phyloP scores from a whole-genome alignment of 2,329 filamentous ascomycete species.

The Juglanconis oblonga region DNA sequence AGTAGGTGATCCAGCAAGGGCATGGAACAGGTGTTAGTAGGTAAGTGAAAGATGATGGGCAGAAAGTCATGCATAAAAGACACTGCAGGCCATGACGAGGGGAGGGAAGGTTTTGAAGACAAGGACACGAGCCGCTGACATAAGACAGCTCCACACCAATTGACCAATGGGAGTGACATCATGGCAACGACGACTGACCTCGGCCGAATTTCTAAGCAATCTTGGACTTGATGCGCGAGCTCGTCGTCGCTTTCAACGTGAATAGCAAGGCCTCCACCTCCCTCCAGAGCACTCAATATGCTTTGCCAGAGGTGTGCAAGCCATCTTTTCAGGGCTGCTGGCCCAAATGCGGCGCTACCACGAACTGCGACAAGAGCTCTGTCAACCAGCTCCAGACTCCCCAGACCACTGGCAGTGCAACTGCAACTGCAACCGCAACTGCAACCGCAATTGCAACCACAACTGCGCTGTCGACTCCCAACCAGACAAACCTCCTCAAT shows the following conservation, averaged over 20 bases:
- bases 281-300: not conserved
- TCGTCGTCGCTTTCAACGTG: not conserved
- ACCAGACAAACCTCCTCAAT: not conserved
- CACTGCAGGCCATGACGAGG: too few relatives aligned
- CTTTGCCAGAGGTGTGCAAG: slow-evolving; percentile 12
- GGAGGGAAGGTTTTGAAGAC: not conserved
- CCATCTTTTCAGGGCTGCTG: not conserved
- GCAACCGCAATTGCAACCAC: not conserved
- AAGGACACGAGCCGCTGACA: not conserved
- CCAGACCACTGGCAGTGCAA: not conserved
- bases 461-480: not conserved
- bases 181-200: slow-evolving; percentile 1
- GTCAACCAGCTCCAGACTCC: not conserved
- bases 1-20: too few relatives aligned
- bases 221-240: not conserved
- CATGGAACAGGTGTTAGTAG: too few relatives aligned
- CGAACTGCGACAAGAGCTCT: not conserved
- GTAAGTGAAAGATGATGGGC: too few relatives aligned
- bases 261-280: not conserved
- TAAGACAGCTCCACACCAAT: not conserved
- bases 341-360: not conserved
- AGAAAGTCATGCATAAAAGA: too few relatives aligned
- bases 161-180: slow-evolving; percentile 8
- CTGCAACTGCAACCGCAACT: not conserved
- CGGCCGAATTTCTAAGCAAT: not conserved